Evolutionary conservation across 2,329 filamentous ascomycete genomes (phyloP), one percentile per base, ranked within the genome.

Genomic region (Tolypocladium album): DNA sequence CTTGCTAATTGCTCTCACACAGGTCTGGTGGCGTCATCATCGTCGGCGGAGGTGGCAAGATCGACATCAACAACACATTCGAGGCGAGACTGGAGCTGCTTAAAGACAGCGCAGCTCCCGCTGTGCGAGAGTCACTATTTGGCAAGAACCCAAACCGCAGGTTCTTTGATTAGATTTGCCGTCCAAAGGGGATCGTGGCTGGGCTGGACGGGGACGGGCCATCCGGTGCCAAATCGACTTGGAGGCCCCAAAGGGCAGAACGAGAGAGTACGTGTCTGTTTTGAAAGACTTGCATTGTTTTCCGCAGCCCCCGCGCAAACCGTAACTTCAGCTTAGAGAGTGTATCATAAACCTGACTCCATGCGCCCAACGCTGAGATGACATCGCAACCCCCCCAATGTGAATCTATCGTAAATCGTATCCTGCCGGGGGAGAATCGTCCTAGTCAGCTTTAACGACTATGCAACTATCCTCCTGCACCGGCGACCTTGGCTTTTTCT

Each of bases 1-100:
- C 69, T 73, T 63, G 73, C 67, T 55, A 57, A 55, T 22, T 38
- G 15, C 24, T 55, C 53, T 57, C 15, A 63, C 50, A 27, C 31
- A 97, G 94, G 69, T 82, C 92, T 62, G 94, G 94, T 62, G 94
- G 94, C 68, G 82, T 96, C 61, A 74, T 84, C 61, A 86, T 99
- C 65, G 77, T 96, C 59, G 91, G 92, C 65, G 88, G 89, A 66
- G 82, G 82, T 65, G 94, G 94, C 73, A 97, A 93, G 82, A 97
- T 99, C 73, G 92, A 96, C 70, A 93, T 99, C 75, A 92, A 97
- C 84, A 97, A 99, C 81, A 97, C 94, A 59, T 89, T 97, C 67
- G 94, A 97, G 73, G 89, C 96, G 72, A 87, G 94, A 66, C 81
- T 99, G 75, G 84, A 83, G 70, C 81, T 97, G 62, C 85, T 97